Conservation (phyloP, 352 stramenopile species). For the Chrysophaeum taylorii region DNA sequence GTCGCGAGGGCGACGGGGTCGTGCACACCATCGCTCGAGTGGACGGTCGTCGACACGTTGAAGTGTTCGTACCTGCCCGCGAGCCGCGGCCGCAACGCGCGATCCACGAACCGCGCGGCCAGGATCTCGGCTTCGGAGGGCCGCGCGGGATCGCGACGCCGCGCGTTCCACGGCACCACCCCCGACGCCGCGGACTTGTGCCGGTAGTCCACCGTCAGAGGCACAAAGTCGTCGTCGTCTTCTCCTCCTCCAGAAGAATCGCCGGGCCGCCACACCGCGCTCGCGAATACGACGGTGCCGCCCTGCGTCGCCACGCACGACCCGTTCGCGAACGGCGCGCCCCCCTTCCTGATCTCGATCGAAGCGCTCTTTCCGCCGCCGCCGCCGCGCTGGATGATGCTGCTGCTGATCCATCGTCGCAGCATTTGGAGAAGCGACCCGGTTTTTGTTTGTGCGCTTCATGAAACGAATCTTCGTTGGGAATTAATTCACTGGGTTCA, state of each 20-base stretch:
- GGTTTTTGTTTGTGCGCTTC: too few relatives aligned
- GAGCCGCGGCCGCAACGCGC: conserved; percentile 77
- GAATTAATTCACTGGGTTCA: too few relatives aligned
- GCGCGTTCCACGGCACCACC: conserved; percentile 72
- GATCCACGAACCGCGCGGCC: conserved; percentile 76
- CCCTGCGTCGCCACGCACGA: conserved; percentile 9
- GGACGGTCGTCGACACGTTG: conserved; percentile 59
- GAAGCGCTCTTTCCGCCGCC: too few relatives aligned
- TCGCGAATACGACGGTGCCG: conserved; percentile 1
- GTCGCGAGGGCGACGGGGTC: conserved; percentile 43
- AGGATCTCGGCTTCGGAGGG: conserved; percentile 75
- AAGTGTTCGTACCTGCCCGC: conserved; percentile 51
- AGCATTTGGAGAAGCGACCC: too few relatives aligned
- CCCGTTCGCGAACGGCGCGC: too few relatives aligned
- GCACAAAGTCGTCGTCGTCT: conserved; percentile 77
- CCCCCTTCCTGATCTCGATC: too few relatives aligned
- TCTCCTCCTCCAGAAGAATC: not conserved
- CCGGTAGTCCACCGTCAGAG: conserved; percentile 83
- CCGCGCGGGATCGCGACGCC: conserved; percentile 60
- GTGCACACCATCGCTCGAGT: conserved; percentile 29
- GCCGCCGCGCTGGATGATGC: too few relatives aligned
- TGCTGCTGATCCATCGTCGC: too few relatives aligned
- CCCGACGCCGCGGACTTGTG: conserved; percentile 58
- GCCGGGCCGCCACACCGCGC: not conserved
- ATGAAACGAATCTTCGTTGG: too few relatives aligned